Evolutionary conservation across 352 stramenopile species (phyloP).

Genomic region (Globisporangium nunn): DNA sequence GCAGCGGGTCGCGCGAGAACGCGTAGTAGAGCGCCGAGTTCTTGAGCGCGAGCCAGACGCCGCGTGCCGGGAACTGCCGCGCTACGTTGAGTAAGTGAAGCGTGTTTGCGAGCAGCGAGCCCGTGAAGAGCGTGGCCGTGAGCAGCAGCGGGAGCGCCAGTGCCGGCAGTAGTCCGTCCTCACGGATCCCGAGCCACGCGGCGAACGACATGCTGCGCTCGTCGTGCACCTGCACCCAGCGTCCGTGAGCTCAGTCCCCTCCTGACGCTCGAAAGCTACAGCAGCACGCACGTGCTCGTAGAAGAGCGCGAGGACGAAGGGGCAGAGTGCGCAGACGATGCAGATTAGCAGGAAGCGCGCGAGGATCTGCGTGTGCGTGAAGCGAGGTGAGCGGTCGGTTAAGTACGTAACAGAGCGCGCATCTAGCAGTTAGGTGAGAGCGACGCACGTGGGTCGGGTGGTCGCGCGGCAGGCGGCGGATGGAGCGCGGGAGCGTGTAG

Average conservation of each 20-base stretch:
- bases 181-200: slow-evolving; percentile 77
- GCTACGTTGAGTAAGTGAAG: slow-evolving; percentile 73
- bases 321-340: slow-evolving; percentile 80
- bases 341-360: slow-evolving; percentile 84
- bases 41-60: slow-evolving; percentile 74
- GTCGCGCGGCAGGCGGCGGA: slow-evolving; percentile 72
- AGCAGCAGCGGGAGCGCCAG: slow-evolving; percentile 54
- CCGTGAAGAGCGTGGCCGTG: slow-evolving; percentile 73
- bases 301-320: slow-evolving; percentile 75
- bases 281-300: slow-evolving; percentile 62
- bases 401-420: too few species aligned
- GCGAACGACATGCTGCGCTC: slow-evolving; percentile 76
- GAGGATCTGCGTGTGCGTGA: slow-evolving; percentile 45
- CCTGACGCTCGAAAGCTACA: too few species aligned
- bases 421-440: too few species aligned
- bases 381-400: too few species aligned
- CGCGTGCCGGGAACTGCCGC: slow-evolving; percentile 65
- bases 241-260: not conserved
- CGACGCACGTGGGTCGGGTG: slow-evolving; percentile 73
- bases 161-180: slow-evolving; percentile 45
- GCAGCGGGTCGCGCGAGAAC: slow-evolving; percentile 60
- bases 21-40: slow-evolving; percentile 79
- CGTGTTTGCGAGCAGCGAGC: slow-evolving; percentile 63
- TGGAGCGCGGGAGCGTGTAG: slow-evolving; percentile 70
- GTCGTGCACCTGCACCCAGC: slow-evolving; percentile 26